These are phyloP conservation scores for Candida khao-thaluensis DNA, from an alignment of 805 yeast species.

Conservation along the genomic window DNA sequence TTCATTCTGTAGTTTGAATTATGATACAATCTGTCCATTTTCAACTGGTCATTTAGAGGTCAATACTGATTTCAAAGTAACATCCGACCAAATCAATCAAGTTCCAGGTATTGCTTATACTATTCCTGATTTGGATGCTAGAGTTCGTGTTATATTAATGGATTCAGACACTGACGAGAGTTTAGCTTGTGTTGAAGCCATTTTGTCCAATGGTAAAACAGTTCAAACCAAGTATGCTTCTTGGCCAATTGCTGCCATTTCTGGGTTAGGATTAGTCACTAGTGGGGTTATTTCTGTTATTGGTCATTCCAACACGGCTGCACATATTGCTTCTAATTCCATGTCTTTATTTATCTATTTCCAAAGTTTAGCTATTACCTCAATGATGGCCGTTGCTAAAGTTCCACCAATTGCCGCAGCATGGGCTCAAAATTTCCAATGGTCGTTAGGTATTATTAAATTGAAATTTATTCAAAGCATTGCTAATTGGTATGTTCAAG, in stretches of 20 bases:
- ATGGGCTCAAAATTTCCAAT: conserved; percentile 95
- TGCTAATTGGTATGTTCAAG: conserved; percentile 90
- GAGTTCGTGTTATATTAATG: conserved; percentile 72
- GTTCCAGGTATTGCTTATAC: conserved; percentile 86
- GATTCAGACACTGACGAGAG: conserved; percentile 43
- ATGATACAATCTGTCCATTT: conserved; percentile 71
- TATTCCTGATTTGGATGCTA: conserved; percentile 92
- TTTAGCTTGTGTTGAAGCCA: conserved; percentile 91
- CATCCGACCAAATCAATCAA: conserved; percentile 39
- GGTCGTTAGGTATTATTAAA: conserved; percentile 91
- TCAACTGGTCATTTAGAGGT: conserved; percentile 84
- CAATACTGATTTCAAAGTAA: conserved; percentile 46
- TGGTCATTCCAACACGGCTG: conserved; percentile 91
- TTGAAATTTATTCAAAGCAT: conserved; percentile 75
- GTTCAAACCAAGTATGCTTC: conserved; percentile 90
- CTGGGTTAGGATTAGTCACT: conserved; percentile 83
- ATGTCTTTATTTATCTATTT: conserved; percentile 90
- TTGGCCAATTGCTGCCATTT: conserved; percentile 93
- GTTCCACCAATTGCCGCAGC: conserved; percentile 98
- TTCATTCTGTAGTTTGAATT: conserved; percentile 60
- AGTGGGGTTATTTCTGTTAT: conserved; percentile 84
- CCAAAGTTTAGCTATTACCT: conserved; percentile 86
- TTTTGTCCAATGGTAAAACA: conserved; percentile 82
- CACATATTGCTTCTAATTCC: conserved; percentile 96
- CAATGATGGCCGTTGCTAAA: conserved; percentile 91